phyloP scores from a whole-genome alignment of 1,284 basidiomycete genomes.

The Xerocomus minutiporus region DNA sequence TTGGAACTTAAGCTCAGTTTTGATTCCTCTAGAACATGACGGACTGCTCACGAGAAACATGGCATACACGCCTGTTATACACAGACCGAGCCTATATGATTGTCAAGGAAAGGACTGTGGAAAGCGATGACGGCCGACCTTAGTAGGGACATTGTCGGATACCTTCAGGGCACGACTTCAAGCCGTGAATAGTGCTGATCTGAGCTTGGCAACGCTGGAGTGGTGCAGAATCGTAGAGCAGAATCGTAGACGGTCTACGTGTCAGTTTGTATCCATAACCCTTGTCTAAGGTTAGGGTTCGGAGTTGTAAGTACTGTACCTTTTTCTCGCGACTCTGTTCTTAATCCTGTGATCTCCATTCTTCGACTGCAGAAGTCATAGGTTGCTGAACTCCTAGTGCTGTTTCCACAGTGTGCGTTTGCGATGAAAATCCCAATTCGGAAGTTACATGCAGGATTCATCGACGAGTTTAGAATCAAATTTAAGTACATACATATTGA shows the following conservation, averaged over 20 bases:
- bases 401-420: too few species aligned
- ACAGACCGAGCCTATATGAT: constrained; percentile 52
- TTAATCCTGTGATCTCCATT: too few species aligned
- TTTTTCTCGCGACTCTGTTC: too few species aligned
- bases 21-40: constrained; percentile 1
- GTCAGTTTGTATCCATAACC: constrained; percentile 22
- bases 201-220: too few species aligned
- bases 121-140: constrained; percentile 16
- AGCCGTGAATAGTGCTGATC: background rate
- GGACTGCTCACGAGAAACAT: constrained; percentile 64
- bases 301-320: too few species aligned
- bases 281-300: constrained; percentile 23
- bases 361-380: too few species aligned
- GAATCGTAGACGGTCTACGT: constrained; percentile 19
- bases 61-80: constrained; percentile 68
- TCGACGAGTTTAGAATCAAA: too few species aligned
- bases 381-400: too few species aligned
- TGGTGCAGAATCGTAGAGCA: too few species aligned
- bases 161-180: background rate
- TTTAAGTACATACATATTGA: too few species aligned
- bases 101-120: background rate
- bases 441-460: too few species aligned
- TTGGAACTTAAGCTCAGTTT: constrained; percentile 9
- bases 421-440: too few species aligned
- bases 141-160: constrained; percentile 25